Conservation (phyloP, 2,329 filamentous ascomycete genomes). For the Venturia oleaginea region DNA sequence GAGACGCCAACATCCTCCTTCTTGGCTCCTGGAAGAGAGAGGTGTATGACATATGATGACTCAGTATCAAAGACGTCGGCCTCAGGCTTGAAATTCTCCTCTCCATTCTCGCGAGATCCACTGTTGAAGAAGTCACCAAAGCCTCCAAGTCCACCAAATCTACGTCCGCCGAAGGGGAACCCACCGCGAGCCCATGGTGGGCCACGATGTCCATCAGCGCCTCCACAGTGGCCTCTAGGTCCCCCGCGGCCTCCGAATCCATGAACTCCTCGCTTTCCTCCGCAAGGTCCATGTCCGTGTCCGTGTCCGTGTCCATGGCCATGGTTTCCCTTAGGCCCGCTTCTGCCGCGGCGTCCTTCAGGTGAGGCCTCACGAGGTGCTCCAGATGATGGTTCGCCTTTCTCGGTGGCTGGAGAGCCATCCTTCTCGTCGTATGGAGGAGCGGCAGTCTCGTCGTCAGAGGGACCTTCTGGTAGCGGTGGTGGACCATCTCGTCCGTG, state of each 20-base stretch:
- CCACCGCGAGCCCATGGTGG: slow-evolving; percentile 13
- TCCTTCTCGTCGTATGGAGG: slow-evolving; percentile 11
- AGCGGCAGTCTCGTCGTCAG: slow-evolving; percentile 11
- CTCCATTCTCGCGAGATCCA: slow-evolving; percentile 15
- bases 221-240: slow-evolving; percentile 5
- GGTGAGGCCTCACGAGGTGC: not conserved
- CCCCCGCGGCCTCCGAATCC: slow-evolving; percentile 12
- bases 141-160: slow-evolving; percentile 16
- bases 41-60: slow-evolving; percentile 54
- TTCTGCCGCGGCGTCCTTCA: slow-evolving; percentile 5
- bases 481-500: slow-evolving; percentile 21
- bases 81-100: slow-evolving; percentile 47
- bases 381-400: slow-evolving; percentile 8
- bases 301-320: slow-evolving; percentile 12
- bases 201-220: slow-evolving; percentile 14
- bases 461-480: slow-evolving; percentile 19
- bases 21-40: slow-evolving; percentile 66
- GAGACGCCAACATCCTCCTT: slow-evolving; percentile 70
- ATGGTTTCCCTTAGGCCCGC: not conserved
- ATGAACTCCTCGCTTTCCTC: slow-evolving; percentile 17
- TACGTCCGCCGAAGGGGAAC: slow-evolving; percentile 11
- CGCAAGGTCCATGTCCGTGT: slow-evolving; percentile 15
- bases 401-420: slow-evolving; percentile 10
- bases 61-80: slow-evolving; percentile 67
- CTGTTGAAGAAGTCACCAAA: slow-evolving; percentile 24